phyloP scores from a whole-genome alignment of 225 moss, liverwort and hornwort genomes.

The Physcomitrellopsis africana region DNA sequence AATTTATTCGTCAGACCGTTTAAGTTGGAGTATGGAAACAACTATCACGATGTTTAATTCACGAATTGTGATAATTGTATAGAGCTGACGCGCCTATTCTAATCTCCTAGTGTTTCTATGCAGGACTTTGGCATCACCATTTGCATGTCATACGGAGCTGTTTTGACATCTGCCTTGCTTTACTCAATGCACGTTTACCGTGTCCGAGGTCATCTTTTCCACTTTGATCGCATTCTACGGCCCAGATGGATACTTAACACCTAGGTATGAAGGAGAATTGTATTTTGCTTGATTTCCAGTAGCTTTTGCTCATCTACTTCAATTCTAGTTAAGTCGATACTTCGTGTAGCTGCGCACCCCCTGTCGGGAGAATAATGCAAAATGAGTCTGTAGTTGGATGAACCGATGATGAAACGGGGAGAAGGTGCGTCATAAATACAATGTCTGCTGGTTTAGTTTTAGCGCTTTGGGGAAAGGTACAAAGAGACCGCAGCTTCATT shows the following conservation, averaged over 20 bases:
- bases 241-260: constrained; percentile 28
- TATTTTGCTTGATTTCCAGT: neutral
- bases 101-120: constrained; percentile 2
- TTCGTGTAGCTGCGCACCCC: too few species aligned
- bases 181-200: constrained; percentile 69
- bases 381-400: too few species aligned
- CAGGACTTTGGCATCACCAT: constrained; percentile 84
- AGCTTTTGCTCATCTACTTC: neutral
- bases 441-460: too few species aligned
- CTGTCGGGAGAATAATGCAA: too few species aligned
- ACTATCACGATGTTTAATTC: neutral
- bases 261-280: constrained; percentile 8
- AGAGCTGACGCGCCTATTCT: neutral
- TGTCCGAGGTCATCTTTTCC: constrained; percentile 85
- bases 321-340: too few species aligned
- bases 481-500: too few species aligned
- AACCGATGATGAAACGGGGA: too few species aligned
- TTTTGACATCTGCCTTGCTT: constrained; percentile 64
- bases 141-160: constrained; percentile 72
- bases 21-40: neutral
- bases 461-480: too few species aligned
- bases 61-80: neutral
- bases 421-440: too few species aligned
- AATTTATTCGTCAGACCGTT: too few species aligned
- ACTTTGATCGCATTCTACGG: constrained; percentile 56